phyloP scores from a whole-genome alignment of 148 eudicot species.

The Polygonum aviculare region DNA sequence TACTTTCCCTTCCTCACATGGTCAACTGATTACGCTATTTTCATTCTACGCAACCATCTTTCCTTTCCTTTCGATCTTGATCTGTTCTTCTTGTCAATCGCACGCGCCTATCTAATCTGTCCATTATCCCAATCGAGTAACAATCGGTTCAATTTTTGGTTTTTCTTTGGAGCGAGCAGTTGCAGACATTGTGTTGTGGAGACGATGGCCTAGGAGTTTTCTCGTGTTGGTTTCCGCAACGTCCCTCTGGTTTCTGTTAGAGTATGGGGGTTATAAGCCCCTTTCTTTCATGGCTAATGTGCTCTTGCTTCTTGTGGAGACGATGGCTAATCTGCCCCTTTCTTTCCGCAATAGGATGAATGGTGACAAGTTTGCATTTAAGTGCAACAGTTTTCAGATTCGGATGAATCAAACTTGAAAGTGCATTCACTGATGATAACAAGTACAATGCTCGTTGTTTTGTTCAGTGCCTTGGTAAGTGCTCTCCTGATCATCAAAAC shows the following conservation, averaged over 20 bases:
- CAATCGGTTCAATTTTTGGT: neutral
- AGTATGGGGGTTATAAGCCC: slow-evolving; percentile 54
- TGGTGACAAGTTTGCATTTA: neutral
- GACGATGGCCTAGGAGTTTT: slow-evolving; percentile 34
- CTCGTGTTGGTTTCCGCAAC: slow-evolving; percentile 43
- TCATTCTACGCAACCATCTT: neutral
- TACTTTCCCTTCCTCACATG: slow-evolving; percentile 8
- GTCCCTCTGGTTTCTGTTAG: slow-evolving; percentile 59
- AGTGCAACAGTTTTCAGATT: slow-evolving; percentile 37
- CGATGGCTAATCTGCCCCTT: no score
- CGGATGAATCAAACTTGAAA: slow-evolving; percentile 26
- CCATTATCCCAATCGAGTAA: neutral
- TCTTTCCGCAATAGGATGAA: no score
- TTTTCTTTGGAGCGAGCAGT: slow-evolving; percentile 28
- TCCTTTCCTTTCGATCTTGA: neutral
- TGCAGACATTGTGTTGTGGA: slow-evolving; percentile 81
- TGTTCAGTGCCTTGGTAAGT: slow-evolving; percentile 81
- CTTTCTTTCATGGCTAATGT: slow-evolving; percentile 57
- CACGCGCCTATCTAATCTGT: neutral
- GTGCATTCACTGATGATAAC: slow-evolving; percentile 64
- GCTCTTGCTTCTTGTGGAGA: slow-evolving; percentile 65
- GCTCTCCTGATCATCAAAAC: neutral
- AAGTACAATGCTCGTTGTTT: slow-evolving; percentile 55
- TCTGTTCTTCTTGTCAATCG: neutral
- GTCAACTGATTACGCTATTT: neutral